Evolutionary conservation across 495 filamentous ascomycete species (phyloP), one percentile per base, ranked within the genome.

Genomic region (Podospora anserina): DNA sequence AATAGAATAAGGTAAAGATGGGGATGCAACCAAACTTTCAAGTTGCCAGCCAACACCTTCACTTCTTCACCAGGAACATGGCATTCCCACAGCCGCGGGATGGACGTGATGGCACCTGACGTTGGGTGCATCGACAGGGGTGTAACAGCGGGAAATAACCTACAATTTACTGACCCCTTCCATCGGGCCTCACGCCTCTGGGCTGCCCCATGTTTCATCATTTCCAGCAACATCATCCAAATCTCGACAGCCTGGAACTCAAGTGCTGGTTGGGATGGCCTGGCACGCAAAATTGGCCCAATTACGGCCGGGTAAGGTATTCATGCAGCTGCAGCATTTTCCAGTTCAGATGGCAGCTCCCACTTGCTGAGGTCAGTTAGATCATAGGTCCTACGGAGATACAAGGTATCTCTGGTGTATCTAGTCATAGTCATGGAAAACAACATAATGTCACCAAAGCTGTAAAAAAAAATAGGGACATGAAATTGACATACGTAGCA

Each of bases 121-220:
- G 55, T 58, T 19, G 55, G n/a, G 55, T 20, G 55, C 55, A 19
- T 15, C 5, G 23, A 58, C 55, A 58, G 55, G 55, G 55, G 55
- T 58, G 7, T 18, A 49, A 49, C 39, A 11, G 39, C 39, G 39
- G 39, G 55, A 26, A 26, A 15, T 26, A 58, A 58, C n/a, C n/a
- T 19, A 58, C 55, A 58, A 58, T 58, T 58, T 58, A 26, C 55
- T 58, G 55, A 58, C 23, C 55, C 55, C 55, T 58, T 58, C 55
- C 55, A 58, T 3, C 23, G 55, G 55, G n/a, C 55, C 55, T 19
- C n/a, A 20, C n/a, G 55, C 11, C n/a, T 23, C 23, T 23, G 23
- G 23, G 23, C 23, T 18, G 54, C 54, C 55, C 55, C 13, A 58
- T 58, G 54, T 56, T 56, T 56, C 54, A 56, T 56, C 19, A 56